These are phyloP conservation scores for Plenodomus biglobosus DNA, from an alignment of 2,329 filamentous ascomycete genomes.

Conservation along the genomic window DNA sequence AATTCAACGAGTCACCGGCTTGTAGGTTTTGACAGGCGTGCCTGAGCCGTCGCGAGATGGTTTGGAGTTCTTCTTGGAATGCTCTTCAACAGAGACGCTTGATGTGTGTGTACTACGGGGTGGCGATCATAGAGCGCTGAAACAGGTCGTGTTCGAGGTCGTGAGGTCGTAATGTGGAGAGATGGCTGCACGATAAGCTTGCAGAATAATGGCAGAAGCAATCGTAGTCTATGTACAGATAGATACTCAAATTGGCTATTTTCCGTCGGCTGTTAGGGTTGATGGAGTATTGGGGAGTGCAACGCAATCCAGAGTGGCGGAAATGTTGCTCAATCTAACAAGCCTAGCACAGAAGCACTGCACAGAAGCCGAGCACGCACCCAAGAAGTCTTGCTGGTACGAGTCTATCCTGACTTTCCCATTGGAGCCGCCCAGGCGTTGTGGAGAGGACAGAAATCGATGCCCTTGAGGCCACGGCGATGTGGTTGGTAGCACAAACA, in stretches of 20 bases:
- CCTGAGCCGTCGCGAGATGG: constrained; percentile 14
- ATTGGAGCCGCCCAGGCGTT: constrained; percentile 37
- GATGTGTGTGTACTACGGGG: constrained; percentile 4
- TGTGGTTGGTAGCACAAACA: constrained; percentile 40
- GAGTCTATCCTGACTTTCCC: constrained; percentile 22
- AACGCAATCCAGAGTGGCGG: constrained; percentile 14
- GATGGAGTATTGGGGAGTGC: background rate
- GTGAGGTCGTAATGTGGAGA: constrained; percentile 16
- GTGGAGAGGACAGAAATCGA: constrained; percentile 20
- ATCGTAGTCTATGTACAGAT: background rate
- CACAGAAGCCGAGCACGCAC: constrained; percentile 22
- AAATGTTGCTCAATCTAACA: constrained; percentile 14
- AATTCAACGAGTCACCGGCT: background rate
- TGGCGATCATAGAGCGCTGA: constrained; percentile 23
- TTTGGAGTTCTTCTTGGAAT: constrained; percentile 9
- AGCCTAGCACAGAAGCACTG: constrained; percentile 27
- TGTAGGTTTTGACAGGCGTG: constrained; percentile 5
- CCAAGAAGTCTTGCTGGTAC: constrained; percentile 15
- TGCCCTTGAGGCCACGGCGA: constrained; percentile 24
- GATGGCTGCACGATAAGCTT: background rate
- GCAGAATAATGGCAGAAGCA: background rate
- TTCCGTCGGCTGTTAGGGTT: background rate
- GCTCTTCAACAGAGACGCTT: constrained; percentile 9
- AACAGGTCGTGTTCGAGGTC: constrained; percentile 39
- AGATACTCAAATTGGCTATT: constrained; percentile 6